Conservation (phyloP, 1,284 basidiomycete species). For the Filobasidium uniguttulatum region DNA sequence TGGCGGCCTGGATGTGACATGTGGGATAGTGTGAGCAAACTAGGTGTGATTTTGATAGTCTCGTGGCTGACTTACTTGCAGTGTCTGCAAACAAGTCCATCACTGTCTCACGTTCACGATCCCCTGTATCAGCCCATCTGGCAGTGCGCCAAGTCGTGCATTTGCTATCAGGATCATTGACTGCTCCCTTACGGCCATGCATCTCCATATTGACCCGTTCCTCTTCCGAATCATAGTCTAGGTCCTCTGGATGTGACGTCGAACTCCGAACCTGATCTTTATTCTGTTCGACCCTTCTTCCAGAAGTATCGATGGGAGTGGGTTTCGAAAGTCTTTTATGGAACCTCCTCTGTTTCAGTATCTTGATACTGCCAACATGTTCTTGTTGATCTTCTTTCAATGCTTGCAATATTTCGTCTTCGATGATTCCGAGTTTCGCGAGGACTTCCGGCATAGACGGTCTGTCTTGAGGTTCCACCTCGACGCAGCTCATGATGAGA, state of each 20-base stretch:
- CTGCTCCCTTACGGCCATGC: conserved; percentile 25
- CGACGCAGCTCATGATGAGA: conserved; percentile 65
- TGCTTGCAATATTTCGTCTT: conserved; percentile 60
- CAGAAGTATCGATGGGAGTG: conserved; percentile 38
- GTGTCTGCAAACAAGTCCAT: conserved; percentile 20
- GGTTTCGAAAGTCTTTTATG: conserved; percentile 37
- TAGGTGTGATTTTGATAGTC: conserved; percentile 12
- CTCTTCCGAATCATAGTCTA: conserved; percentile 42
- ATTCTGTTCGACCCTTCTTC: conserved; percentile 17
- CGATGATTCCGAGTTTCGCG: conserved; percentile 57
- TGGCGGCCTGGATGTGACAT: no score
- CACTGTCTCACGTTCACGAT: conserved; percentile 17
- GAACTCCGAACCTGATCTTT: conserved; percentile 49
- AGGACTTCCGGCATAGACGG: conserved; percentile 69
- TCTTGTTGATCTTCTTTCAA: conserved; percentile 45
- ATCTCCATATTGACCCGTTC: conserved; percentile 59
- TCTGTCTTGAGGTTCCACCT: conserved; percentile 51
- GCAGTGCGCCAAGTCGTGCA: conserved; percentile 33
- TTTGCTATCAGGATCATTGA: conserved; percentile 5
- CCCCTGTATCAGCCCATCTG: conserved; percentile 32
- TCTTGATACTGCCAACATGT: conserved; percentile 70
- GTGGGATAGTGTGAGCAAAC: no score
- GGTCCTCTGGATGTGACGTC: conserved; percentile 13
- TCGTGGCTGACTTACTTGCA: conserved; percentile 19
- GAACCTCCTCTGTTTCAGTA: conserved; percentile 27